A percentile compares a stretch with the other conserved stretches of the same genome.
Conservation (phyloP, 805 yeast species). For the Candida awuae region DNA sequence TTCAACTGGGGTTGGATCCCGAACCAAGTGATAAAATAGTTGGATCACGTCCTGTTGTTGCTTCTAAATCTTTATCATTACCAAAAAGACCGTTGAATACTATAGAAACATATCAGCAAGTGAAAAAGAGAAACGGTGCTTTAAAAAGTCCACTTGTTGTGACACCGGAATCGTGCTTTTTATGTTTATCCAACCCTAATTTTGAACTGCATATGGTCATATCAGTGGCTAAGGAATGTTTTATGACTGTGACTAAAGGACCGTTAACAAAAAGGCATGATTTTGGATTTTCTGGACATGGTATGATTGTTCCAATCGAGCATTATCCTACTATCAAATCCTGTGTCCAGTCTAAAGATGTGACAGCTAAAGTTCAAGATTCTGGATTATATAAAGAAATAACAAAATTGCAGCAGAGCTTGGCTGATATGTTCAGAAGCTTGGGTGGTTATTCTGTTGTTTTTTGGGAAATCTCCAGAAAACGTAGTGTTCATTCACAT, state of each 20-base stretch:
- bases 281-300: slow-evolving; percentile 67
- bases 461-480: slow-evolving; percentile 62
- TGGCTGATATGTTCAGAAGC: slow-evolving; percentile 40
- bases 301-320: slow-evolving; percentile 68
- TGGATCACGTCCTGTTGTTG: background rate
- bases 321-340: slow-evolving; percentile 45
- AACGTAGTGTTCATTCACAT: slow-evolving; percentile 64
- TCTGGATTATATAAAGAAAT: slow-evolving; percentile 39
- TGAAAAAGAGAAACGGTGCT: too few relatives aligned
- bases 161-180: slow-evolving; percentile 61
- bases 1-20: slow-evolving; percentile 33
- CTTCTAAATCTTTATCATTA: background rate
- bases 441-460: slow-evolving; percentile 42
- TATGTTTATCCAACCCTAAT: slow-evolving; percentile 74
- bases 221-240: slow-evolving; percentile 58
- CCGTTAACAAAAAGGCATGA: slow-evolving; percentile 53
- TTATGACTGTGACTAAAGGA: slow-evolving; percentile 78
- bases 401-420: slow-evolving; percentile 35
- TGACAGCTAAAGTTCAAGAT: slow-evolving; percentile 20
- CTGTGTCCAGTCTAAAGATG: slow-evolving; percentile 21
- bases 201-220: slow-evolving; percentile 74
- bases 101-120: background rate
- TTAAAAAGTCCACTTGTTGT: slow-evolving; percentile 24
- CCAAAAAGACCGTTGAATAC: background rate
- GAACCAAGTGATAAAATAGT: background rate